These are phyloP conservation scores for Fusarium poae DNA, from an alignment of 2,329 filamentous ascomycete genomes.

Conservation along the genomic window DNA sequence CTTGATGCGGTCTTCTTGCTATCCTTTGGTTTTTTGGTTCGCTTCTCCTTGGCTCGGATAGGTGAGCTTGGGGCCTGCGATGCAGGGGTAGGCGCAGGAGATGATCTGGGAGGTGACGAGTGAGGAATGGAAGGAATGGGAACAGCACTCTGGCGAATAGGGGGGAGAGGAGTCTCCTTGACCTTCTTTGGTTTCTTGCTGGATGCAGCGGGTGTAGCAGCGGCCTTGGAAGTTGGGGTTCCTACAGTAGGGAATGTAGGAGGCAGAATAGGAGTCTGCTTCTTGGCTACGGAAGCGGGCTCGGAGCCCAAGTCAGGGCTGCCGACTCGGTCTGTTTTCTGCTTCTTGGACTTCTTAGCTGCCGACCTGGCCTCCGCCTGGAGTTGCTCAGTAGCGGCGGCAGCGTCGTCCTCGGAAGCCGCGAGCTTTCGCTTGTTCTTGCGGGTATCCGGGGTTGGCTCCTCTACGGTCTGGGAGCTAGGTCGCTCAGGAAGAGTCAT, in stretches of 20 bases:
- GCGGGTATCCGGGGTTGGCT: slow-evolving; percentile 45
- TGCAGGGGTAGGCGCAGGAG: slow-evolving; percentile 39
- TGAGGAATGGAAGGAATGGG: slow-evolving; percentile 55
- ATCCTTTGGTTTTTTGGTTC: slow-evolving; percentile 51
- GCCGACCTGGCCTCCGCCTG: slow-evolving; percentile 52
- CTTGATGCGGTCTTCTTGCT: slow-evolving; percentile 40
- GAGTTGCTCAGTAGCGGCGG: slow-evolving; percentile 54
- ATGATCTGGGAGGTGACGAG: slow-evolving; percentile 47
- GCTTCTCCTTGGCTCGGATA: slow-evolving; percentile 48
- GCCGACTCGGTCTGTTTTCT: slow-evolving; percentile 51
- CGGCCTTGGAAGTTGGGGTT: slow-evolving; percentile 45
- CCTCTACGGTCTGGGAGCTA: slow-evolving; percentile 34
- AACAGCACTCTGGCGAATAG: slow-evolving; percentile 50
- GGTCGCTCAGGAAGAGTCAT: slow-evolving; percentile 17
- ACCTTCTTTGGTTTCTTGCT: slow-evolving; percentile 50
- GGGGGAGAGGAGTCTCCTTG: slow-evolving; percentile 50
- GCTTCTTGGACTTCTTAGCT: slow-evolving; percentile 59
- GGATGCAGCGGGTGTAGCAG: slow-evolving; percentile 40
- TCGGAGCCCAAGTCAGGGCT: slow-evolving; percentile 55
- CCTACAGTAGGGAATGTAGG: slow-evolving; percentile 50
- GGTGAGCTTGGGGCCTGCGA: slow-evolving; percentile 39
- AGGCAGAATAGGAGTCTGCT: slow-evolving; percentile 52
- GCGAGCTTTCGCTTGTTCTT: slow-evolving; percentile 57
- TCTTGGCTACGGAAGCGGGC: slow-evolving; percentile 47
- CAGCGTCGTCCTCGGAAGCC: slow-evolving; percentile 56